phyloP scores from a whole-genome alignment of 2,329 filamentous ascomycete species.

The Cucurbitaria berberidis region DNA sequence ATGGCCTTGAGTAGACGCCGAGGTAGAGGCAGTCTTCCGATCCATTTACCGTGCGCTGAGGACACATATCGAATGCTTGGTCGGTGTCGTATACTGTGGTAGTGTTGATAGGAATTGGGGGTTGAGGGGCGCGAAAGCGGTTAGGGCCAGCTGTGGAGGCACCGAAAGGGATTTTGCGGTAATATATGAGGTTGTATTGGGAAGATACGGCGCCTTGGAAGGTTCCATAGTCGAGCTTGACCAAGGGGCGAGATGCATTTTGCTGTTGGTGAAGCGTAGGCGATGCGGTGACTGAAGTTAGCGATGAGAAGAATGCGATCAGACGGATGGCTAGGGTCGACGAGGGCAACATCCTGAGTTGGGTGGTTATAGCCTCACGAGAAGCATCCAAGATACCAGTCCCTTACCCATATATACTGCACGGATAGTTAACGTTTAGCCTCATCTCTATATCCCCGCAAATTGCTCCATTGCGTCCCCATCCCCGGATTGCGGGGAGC shows the following conservation, averaged over 20 bases:
- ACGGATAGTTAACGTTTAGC: conserved; percentile 17
- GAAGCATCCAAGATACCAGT: background rate
- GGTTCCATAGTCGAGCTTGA: conserved; percentile 46
- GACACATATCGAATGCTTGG: conserved; percentile 57
- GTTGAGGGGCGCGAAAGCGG: conserved; percentile 67
- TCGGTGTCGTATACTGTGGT: background rate
- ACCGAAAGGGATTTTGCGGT: conserved; percentile 66
- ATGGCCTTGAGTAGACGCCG: conserved; percentile 65
- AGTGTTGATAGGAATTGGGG: conserved; percentile 53
- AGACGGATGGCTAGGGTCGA: background rate
- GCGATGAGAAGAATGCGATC: conserved; percentile 11
- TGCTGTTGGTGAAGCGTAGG: conserved; percentile 5
- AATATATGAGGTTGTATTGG: conserved; percentile 64
- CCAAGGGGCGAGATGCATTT: conserved; percentile 25
- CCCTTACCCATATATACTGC: conserved; percentile 5
- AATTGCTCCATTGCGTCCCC: conserved; percentile 14
- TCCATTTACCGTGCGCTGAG: conserved; percentile 61
- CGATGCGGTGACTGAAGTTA: conserved; percentile 13
- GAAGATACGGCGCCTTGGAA: conserved; percentile 61
- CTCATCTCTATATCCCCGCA: conserved; percentile 35
- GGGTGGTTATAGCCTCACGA: background rate
- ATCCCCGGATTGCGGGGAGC: conserved; percentile 26
- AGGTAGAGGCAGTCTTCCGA: conserved; percentile 69
- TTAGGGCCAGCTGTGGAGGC: conserved; percentile 64
- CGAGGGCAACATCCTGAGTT: conserved; percentile 19